Evolutionary conservation across 805 yeast genomes (phyloP).

Genomic region (Wickerhamiella shivajii): DNA sequence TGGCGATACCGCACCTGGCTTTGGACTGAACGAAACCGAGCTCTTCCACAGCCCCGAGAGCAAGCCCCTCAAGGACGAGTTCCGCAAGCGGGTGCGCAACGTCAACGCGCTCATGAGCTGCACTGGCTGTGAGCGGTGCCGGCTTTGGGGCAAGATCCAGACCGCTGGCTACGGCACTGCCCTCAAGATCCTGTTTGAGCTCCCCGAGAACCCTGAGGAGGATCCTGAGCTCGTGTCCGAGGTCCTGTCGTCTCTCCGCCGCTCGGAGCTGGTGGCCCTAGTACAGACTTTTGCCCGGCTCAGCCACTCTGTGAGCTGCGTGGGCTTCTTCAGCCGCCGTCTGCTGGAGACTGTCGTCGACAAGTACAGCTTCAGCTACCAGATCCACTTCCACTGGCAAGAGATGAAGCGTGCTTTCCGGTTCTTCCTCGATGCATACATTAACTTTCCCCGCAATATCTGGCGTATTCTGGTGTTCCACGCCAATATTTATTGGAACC

Average conservation of each 20-base stretch:
- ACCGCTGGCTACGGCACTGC: slow-evolving; percentile 97
- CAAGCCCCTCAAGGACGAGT: slow-evolving; percentile 60
- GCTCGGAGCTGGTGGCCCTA: slow-evolving; percentile 79
- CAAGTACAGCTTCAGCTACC: slow-evolving; percentile 24
- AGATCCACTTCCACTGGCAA: slow-evolving; percentile 35
- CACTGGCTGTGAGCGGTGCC: slow-evolving; percentile 95
- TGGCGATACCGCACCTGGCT: too few species aligned
- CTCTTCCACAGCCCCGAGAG: slow-evolving; percentile 30
- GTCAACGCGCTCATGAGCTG: slow-evolving; percentile 94
- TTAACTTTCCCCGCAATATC: slow-evolving; percentile 50
- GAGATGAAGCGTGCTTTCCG: slow-evolving; percentile 45
- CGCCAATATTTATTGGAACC: slow-evolving; percentile 51
- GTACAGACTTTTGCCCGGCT: slow-evolving; percentile 86
- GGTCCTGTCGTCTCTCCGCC: slow-evolving; percentile 42
- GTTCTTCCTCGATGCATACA: slow-evolving; percentile 54
- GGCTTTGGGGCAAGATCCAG: slow-evolving; percentile 96
- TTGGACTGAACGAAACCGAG: slow-evolving; percentile 37
- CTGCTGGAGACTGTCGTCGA: slow-evolving; percentile 12
- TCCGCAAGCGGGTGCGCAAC: slow-evolving; percentile 71
- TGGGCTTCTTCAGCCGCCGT: slow-evolving; percentile 41
- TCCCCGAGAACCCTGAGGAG: slow-evolving; percentile 36
- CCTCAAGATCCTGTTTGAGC: slow-evolving; percentile 73
- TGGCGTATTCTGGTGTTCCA: slow-evolving; percentile 37
- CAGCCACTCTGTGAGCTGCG: slow-evolving; percentile 67
- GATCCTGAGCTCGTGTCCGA: slow-evolving; percentile 32